A percentile compares a stretch with the other conserved stretches of the same genome.
Evolutionary conservation across 1,284 basidiomycete species (phyloP).

Genomic region (Ganoderma lingzhi): DNA sequence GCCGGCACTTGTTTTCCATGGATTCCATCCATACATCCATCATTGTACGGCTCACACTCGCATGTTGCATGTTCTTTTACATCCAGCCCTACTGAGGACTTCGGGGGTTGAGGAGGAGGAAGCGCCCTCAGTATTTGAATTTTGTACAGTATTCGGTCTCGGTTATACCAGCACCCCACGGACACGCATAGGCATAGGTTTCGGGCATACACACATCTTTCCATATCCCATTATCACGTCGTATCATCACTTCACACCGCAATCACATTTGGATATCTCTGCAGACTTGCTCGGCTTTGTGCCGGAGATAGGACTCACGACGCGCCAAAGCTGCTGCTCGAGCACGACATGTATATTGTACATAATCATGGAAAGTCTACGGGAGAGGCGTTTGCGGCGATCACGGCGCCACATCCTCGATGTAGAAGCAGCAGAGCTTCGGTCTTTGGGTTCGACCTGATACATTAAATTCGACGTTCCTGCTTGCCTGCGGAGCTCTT

Average conservation of each 20-base stretch:
- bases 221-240: not conserved
- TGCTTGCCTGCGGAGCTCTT: not conserved
- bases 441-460: not conserved
- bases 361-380: not conserved
- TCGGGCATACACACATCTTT: not conserved
- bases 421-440: conserved; percentile 24
- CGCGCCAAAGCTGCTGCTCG: not conserved
- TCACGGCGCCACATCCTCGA: conserved; percentile 16
- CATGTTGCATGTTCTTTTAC: conserved; percentile 2
- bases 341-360: not conserved
- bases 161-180: conserved; percentile 5
- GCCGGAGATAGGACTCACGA: not conserved
- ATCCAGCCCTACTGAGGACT: not conserved
- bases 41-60: not conserved
- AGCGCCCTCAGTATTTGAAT: not conserved
- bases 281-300: not conserved
- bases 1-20: not conserved
- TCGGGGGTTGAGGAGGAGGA: not conserved
- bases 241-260: not conserved
- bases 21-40: not conserved
- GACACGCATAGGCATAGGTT: conserved; percentile 8
- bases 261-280: not conserved
- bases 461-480: not conserved
- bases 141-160: not conserved
- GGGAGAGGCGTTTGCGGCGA: conserved; percentile 10